Evolutionary conservation across 2,329 filamentous ascomycete species (phyloP).

Genomic region (Cryphonectria carpinicola): DNA sequence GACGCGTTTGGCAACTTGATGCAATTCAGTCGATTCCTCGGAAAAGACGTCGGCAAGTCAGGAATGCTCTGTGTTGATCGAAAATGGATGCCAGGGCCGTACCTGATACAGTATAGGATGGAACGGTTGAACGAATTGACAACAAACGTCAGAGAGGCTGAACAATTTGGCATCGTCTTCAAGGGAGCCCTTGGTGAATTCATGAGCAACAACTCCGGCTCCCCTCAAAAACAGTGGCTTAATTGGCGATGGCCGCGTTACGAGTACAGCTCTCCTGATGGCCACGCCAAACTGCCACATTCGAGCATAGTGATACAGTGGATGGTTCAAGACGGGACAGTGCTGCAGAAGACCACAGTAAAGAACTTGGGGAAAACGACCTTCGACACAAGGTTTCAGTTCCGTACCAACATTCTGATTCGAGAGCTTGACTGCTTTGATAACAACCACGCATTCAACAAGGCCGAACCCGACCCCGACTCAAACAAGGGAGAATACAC

Average conservation of each 20-base stretch:
- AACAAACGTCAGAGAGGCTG: neutral
- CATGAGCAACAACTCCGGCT: neutral
- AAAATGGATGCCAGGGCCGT: neutral
- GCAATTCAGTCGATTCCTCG: neutral
- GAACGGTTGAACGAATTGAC: neutral
- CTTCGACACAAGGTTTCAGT: neutral
- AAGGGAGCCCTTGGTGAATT: accelerated
- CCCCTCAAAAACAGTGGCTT: neutral
- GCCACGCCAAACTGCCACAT: neutral
- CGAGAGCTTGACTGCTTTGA: neutral
- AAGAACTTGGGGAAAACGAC: neutral
- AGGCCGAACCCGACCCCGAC: no score
- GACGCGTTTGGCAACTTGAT: neutral
- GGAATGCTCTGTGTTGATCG: neutral
- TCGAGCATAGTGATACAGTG: neutral
- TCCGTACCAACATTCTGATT: neutral
- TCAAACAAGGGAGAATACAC: neutral
- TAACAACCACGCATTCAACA: neutral
- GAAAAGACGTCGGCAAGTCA: neutral
- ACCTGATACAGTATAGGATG: neutral
- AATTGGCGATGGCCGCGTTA: neutral
- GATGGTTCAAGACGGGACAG: neutral
- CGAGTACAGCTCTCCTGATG: neutral
- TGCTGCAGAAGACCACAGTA: neutral
- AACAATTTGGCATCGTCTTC: neutral